Conservation (phyloP, 345 rosid genomes). For the Lumnitzera racemosa region DNA sequence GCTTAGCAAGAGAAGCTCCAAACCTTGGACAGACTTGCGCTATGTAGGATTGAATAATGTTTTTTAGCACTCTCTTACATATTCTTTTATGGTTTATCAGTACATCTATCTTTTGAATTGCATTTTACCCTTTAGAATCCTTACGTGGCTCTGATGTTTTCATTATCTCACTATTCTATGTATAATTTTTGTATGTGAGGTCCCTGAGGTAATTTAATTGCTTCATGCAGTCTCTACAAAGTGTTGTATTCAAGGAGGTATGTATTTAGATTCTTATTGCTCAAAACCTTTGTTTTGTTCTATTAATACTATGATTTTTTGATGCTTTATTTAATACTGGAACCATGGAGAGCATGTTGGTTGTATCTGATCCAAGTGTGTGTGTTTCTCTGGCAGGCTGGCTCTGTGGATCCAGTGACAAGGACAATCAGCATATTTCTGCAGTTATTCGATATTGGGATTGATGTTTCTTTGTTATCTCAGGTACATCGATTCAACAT, state of each 20-base stretch:
- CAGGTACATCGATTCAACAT: conserved; percentile 36
- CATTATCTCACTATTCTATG: not conserved
- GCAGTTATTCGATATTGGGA: conserved; percentile 90
- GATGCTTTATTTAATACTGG: not conserved
- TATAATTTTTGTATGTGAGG: conserved; percentile 1
- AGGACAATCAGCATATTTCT: conserved; percentile 81
- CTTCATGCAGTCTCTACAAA: conserved; percentile 84
- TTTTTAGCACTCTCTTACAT: no score
- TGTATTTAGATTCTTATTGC: not conserved
- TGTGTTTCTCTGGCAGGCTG: conserved; percentile 58
- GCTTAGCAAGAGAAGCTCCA: no score
- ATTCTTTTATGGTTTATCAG: no score
- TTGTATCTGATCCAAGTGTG: not conserved
- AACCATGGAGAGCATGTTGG: not conserved
- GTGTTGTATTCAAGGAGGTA: conserved; percentile 98
- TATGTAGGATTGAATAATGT: no score
- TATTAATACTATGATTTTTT: not conserved
- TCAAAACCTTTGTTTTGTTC: conserved; percentile 1
- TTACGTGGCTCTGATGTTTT: not conserved
- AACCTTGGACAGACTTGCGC: no score
- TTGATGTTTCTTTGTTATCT: conserved; percentile 73
- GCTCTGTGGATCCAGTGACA: conserved; percentile 93
- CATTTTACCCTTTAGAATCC: no score
- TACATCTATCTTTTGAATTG: no score
- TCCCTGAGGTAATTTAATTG: conserved; percentile 18